Evolutionary conservation across 129 eudicot species (phyloP), one percentile per base, ranked within the genome.

Genomic region (Oenanthe sinensis): DNA sequence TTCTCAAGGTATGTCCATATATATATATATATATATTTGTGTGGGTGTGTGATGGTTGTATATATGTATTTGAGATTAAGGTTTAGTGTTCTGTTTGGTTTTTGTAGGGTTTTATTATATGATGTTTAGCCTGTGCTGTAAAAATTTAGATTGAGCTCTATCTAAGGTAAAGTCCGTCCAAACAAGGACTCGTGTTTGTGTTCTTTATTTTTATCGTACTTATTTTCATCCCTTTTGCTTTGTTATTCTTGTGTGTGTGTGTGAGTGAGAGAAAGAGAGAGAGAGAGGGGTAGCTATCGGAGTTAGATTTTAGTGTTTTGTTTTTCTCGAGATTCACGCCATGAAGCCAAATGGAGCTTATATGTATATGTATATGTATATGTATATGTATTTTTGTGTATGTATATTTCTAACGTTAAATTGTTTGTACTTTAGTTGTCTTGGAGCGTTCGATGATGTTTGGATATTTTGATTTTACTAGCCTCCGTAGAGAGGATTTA

Each of bases 241-340:
- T 54, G 63, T 22, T 8, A 58, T 7, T 0, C n/a, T 30, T 58
- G 3, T 48, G 13, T 45, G 14, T 6, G 47, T 6, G 47, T 6
- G 47, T 6, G 47, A 4, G 47, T 6, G 47, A 70, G 46, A 70
- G 75, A 69, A 26, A 19, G 74, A 70, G 40, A 37, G 49, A 71
- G 75, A 58, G 30, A 58, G 65, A 58, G 30, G 60, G 50, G 62
- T 81, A 71, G 78, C 80, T 72, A 78, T 74, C 52, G 78, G 76
- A 78, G 62, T 39, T 47, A 24, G 55, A 42, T 81, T 72, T 69
- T 36, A 45, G 73, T 33, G 74, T 68, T 79, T 46, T 74, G 79
- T 58, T 73, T 82, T 55, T 70, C 83, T 80, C 68, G 78, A 85
- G 87, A 84, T 79, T 75, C 48, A 84, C 77, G 84, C 75, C 63